These are phyloP conservation scores for Gliomastix tumulicola DNA, from an alignment of 2,329 filamentous ascomycete species.

Conservation along the genomic window DNA sequence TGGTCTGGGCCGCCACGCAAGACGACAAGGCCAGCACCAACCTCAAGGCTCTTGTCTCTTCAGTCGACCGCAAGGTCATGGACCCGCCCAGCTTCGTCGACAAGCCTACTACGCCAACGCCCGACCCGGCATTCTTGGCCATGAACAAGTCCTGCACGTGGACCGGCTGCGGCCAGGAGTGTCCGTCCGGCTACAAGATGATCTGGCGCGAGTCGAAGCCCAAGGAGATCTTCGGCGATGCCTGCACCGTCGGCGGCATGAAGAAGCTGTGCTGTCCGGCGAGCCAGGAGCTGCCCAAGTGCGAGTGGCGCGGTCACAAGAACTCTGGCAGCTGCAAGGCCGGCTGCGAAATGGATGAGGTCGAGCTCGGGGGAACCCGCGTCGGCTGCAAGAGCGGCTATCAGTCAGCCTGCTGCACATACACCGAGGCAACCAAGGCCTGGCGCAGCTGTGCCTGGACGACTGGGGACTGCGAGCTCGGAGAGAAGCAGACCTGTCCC, in stretches of 20 bases:
- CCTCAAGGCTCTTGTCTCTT: not conserved
- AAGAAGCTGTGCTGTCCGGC: slow-evolving; percentile 5
- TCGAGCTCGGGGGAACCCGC: slow-evolving; percentile 6
- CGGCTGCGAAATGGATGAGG: slow-evolving; percentile 6
- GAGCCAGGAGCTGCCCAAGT: slow-evolving; percentile 4
- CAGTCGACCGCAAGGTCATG: not conserved
- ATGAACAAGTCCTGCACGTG: slow-evolving; percentile 4
- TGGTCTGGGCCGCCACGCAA: slow-evolving; percentile 21
- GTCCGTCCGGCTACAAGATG: slow-evolving; percentile 6
- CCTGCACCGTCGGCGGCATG: not conserved
- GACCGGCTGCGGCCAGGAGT: slow-evolving; percentile 6
- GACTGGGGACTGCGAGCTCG: too few species aligned
- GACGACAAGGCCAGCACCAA: slow-evolving; percentile 11
- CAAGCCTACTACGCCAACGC: not conserved
- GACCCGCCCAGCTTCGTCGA: not conserved
- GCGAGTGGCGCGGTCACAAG: slow-evolving; percentile 9
- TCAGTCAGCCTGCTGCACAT: slow-evolving; percentile 9
- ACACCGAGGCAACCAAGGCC: slow-evolving; percentile 1
- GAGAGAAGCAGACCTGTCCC: too few species aligned
- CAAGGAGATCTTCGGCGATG: not conserved
- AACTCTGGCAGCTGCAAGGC: slow-evolving; percentile 9
- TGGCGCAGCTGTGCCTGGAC: slow-evolving; percentile 8
- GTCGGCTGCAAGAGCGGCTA: slow-evolving; percentile 5
- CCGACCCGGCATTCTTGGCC: not conserved
- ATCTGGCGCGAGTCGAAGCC: slow-evolving; percentile 5